A percentile compares a stretch with the other conserved stretches of the same genome.
Conservation (phyloP, 2,329 filamentous ascomycete species). For the Colletotrichum neosansevieriae region DNA sequence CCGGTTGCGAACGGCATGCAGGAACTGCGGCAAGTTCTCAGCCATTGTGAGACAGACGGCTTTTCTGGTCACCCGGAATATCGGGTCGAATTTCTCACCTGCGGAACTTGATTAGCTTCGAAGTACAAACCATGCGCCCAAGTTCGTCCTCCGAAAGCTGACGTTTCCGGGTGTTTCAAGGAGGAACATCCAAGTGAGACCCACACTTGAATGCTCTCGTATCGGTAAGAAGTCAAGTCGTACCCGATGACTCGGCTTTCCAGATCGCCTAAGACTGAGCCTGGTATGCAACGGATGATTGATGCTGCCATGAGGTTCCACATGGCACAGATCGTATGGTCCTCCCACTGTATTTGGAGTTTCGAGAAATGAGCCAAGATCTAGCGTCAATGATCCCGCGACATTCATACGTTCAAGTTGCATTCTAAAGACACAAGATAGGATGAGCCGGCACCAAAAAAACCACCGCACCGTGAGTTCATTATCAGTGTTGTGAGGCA, state of each 20-base stretch:
- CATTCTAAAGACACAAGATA: too few relatives aligned
- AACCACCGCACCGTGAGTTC: too few relatives aligned
- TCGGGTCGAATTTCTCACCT: constrained; percentile 45
- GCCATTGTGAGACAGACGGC: constrained; percentile 19
- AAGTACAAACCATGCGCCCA: constrained; percentile 36
- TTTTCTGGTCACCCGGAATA: constrained; percentile 38
- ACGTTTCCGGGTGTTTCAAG: constrained; percentile 32
- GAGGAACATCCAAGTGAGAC: constrained; percentile 32
- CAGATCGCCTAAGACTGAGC: background rate
- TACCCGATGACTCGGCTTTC: background rate
- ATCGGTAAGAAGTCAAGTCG: constrained; percentile 7
- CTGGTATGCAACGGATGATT: constrained; percentile 22
- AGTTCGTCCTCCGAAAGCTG: background rate
- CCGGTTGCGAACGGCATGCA: constrained; percentile 44
- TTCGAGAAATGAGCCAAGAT: too few relatives aligned
- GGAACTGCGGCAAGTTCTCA: constrained; percentile 42
- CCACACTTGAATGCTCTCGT: constrained; percentile 31
- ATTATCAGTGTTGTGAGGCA: too few relatives aligned
- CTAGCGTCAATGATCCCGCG: too few relatives aligned
- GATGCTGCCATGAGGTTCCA: constrained; percentile 34
- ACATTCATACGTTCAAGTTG: too few relatives aligned
- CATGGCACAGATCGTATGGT: constrained; percentile 9
- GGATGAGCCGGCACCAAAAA: too few relatives aligned
- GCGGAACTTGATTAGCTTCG: constrained; percentile 45
- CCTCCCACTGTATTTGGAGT: background rate